Conservation (phyloP, 2,329 filamentous ascomycete genomes). For the Fusarium keratoplasticum region DNA sequence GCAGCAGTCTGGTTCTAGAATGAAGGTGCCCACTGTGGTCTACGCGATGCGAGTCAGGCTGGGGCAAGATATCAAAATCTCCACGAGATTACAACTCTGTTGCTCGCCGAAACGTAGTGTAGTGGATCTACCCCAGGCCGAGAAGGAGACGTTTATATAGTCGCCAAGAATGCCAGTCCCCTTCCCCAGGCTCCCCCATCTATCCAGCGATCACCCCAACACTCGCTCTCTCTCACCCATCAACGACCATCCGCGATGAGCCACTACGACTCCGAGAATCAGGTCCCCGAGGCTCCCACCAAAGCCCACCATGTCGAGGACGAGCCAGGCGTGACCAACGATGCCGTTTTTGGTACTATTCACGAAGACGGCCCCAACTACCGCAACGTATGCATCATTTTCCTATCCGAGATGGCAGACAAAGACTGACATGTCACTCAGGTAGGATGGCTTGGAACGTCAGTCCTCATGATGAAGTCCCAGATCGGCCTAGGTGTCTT, state of each 20-base stretch:
- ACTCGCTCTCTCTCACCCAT: neutral
- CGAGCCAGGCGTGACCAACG: conserved; percentile 17
- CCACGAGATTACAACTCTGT: neutral
- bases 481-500: conserved; percentile 60
- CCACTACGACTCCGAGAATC: neutral
- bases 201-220: neutral
- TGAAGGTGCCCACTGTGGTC: neutral
- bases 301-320: neutral
- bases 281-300: neutral
- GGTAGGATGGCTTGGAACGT: conserved; percentile 57
- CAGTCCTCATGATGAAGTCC: conserved; percentile 12
- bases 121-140: neutral
- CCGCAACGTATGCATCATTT: conserved; percentile 37
- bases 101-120: neutral
- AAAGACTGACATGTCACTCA: conserved; percentile 33
- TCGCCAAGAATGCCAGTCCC: neutral
- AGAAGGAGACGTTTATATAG: neutral
- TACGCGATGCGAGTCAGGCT: neutral
- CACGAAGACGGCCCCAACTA: conserved; percentile 42
- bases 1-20: neutral
- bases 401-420: neutral
- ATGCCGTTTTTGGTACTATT: conserved; percentile 44
- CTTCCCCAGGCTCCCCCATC: neutral
- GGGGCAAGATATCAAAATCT: neutral
- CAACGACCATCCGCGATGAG: neutral